Conservation (phyloP, 2,329 filamentous ascomycete genomes). For the Diaporthe citriasiana region DNA sequence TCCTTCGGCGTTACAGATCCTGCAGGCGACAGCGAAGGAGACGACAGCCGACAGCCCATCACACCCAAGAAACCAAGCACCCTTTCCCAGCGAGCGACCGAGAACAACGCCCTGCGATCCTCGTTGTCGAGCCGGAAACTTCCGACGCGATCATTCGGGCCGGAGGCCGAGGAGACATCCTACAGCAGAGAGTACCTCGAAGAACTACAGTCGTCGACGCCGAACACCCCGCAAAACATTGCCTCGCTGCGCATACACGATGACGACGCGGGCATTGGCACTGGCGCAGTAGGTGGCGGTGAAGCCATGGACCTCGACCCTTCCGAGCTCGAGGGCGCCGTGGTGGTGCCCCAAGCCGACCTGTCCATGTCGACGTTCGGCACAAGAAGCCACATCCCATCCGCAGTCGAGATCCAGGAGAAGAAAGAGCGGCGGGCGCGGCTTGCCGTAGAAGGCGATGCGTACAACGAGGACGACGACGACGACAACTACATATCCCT, state of each 20-base stretch:
- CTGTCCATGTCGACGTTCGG: slow-evolving; percentile 51
- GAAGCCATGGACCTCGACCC: slow-evolving; percentile 69
- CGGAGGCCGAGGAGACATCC: slow-evolving; percentile 78
- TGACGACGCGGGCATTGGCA: slow-evolving; percentile 49
- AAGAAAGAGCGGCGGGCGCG: slow-evolving; percentile 92
- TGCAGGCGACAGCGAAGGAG: slow-evolving; percentile 61
- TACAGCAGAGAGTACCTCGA: slow-evolving; percentile 91
- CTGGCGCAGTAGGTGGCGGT: slow-evolving; percentile 46
- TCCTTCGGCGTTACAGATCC: slow-evolving; percentile 79
- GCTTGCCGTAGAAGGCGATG: slow-evolving; percentile 76
- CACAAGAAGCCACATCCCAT: slow-evolving; percentile 71
- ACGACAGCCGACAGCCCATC: slow-evolving; percentile 62
- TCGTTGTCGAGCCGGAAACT: slow-evolving; percentile 62
- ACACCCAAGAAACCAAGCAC: slow-evolving; percentile 67
- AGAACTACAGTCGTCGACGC: slow-evolving; percentile 88
- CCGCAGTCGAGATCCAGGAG: slow-evolving; percentile 87
- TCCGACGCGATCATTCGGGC: slow-evolving; percentile 68
- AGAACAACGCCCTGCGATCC: slow-evolving; percentile 58
- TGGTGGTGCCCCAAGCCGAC: slow-evolving; percentile 70
- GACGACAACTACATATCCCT: slow-evolving; percentile 54
- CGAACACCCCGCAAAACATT: slow-evolving; percentile 80
- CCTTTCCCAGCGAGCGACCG: slow-evolving; percentile 51
- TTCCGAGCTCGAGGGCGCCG: slow-evolving; percentile 73
- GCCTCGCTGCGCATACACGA: slow-evolving; percentile 58
- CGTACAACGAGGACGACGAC: slow-evolving; percentile 71